phyloP scores from a whole-genome alignment of 108 stramenopile species.

The Conticribra weissflogii region DNA sequence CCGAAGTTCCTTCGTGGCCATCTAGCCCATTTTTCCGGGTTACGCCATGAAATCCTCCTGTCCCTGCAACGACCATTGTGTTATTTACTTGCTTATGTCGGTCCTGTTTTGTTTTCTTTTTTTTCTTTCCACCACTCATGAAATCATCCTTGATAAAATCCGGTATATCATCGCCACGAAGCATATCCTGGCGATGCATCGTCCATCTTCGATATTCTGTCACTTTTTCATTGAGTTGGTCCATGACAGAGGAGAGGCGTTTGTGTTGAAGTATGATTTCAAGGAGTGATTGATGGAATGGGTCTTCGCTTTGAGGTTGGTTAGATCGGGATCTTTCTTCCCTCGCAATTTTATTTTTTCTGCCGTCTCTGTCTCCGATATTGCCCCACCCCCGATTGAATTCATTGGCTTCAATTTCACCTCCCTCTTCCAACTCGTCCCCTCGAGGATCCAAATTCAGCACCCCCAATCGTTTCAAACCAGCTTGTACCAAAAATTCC shows the following conservation, averaged over 20 bases:
- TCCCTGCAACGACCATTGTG: constrained; percentile 31
- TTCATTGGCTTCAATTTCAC: not conserved
- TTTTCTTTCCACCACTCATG: constrained; percentile 20
- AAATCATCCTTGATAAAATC: not conserved
- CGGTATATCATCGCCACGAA: constrained; percentile 13
- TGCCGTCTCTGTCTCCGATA: not conserved
- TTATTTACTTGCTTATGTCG: constrained; percentile 22
- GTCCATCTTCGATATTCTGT: constrained; percentile 73
- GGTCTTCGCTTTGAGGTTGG: constrained; percentile 31
- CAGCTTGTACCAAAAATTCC: constrained; percentile 52
- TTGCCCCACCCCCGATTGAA: not conserved
- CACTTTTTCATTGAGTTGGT: constrained; percentile 73
- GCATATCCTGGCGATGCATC: constrained; percentile 36
- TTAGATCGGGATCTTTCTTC: not conserved
- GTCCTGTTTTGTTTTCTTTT: constrained; percentile 30
- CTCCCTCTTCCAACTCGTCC: not conserved
- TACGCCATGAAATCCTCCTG: constrained; percentile 8
- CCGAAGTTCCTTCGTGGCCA: constrained; percentile 45
- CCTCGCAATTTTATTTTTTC: not conserved
- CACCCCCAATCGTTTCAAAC: constrained; percentile 61
- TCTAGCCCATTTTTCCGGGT: constrained; percentile 20
- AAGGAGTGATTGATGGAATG: constrained; percentile 40
- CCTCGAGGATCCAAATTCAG: constrained; percentile 52
- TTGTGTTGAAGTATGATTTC: constrained; percentile 68
- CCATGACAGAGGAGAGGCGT: constrained; percentile 54